These are phyloP conservation scores for Ostreobium quekettii DNA, from an alignment of 139 green algal genomes.

Conservation along the genomic window DNA sequence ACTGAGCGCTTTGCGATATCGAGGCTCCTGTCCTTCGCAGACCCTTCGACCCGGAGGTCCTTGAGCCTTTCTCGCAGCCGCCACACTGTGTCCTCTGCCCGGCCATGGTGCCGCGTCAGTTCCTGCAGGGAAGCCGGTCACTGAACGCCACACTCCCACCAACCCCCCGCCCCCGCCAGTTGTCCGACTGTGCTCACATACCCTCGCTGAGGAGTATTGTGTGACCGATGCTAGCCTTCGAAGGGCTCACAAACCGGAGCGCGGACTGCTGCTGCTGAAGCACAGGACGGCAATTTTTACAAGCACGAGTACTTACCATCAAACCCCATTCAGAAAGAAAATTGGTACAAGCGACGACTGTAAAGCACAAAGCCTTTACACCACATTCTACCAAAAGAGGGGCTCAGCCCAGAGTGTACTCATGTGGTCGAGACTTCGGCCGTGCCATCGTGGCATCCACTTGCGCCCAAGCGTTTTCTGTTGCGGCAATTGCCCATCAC, in stretches of 20 bases:
- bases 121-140: not conserved
- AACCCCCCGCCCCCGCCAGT: not conserved
- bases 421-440: too few species aligned
- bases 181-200: not conserved
- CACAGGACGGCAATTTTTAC: not conserved
- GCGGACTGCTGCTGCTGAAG: not conserved
- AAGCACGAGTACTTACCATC: not conserved
- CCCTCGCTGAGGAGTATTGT: not conserved
- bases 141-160: too few species aligned
- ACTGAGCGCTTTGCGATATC: constrained; percentile 36
- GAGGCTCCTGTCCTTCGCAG: constrained; percentile 13
- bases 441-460: too few species aligned
- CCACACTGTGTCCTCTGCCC: not conserved
- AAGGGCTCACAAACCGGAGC: not conserved
- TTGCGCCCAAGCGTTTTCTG: too few species aligned
- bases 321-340: too few species aligned
- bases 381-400: too few species aligned
- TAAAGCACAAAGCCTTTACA: too few species aligned
- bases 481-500: too few species aligned
- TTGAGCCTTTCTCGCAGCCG: constrained; percentile 19
- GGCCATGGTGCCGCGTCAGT: not conserved
- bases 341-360: too few species aligned
- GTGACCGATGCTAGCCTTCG: not conserved
- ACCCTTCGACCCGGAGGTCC: constrained; percentile 18
- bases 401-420: too few species aligned